phyloP scores from a whole-genome alignment of 306 rosid genomes.

The Cajanus cajan region DNA sequence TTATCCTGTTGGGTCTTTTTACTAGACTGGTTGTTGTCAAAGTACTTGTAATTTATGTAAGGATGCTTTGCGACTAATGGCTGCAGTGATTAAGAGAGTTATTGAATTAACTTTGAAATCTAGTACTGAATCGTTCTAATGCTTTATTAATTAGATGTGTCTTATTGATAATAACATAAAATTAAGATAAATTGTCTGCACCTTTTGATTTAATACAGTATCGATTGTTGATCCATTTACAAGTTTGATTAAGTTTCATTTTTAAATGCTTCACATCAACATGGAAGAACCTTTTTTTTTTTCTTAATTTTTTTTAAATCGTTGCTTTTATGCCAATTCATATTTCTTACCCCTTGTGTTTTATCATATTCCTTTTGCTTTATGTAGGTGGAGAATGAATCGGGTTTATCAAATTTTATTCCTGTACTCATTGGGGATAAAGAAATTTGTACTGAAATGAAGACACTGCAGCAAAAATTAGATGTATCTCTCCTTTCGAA shows the following conservation, averaged over 20 bases:
- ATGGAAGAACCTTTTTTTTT: neutral
- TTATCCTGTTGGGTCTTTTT: neutral
- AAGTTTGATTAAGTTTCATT: neutral
- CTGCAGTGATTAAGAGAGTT: neutral
- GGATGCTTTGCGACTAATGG: neutral
- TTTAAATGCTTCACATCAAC: conserved; percentile 12
- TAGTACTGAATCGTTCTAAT: neutral
- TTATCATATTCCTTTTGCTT: conserved; percentile 9
- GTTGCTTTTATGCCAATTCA: neutral
- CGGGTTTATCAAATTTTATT: conserved; percentile 88
- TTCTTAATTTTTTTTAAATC: neutral
- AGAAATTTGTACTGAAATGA: conserved; percentile 79
- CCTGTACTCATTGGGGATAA: conserved; percentile 82
- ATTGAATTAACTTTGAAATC: neutral
- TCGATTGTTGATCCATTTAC: neutral
- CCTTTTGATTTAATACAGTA: conserved; percentile 23
- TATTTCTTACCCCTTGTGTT: neutral
- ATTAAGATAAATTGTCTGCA: conserved; percentile 12
- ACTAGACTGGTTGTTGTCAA: conserved; percentile 6
- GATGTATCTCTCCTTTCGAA: conserved; percentile 48
- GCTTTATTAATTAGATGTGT: neutral
- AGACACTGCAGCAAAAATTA: conserved; percentile 52
- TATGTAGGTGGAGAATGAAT: conserved; percentile 91
- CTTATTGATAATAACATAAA: neutral
- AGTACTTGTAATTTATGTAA: conserved; percentile 7